Conservation (phyloP, 768 basidiomycete species). For the Rhizopogon rudus region DNA sequence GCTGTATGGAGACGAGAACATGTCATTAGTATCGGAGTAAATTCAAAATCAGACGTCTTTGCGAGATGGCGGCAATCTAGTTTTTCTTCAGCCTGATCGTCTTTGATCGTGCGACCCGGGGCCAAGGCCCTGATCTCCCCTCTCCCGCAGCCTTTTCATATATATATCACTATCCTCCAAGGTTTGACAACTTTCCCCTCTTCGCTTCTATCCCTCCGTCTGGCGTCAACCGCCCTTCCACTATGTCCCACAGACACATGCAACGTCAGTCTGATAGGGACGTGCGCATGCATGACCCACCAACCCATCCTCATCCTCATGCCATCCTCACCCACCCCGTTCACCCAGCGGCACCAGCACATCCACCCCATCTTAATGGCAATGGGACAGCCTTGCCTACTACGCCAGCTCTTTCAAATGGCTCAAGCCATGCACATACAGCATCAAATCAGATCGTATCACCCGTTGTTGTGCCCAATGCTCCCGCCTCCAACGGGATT, state of each 20-base stretch:
- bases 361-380: conserved; percentile 53
- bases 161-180: conserved; percentile 51
- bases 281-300: conserved; percentile 58
- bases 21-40: conserved; percentile 27
- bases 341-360: conserved; percentile 22
- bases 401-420: conserved; percentile 43
- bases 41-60: conserved; percentile 32
- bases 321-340: conserved; percentile 38
- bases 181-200: conserved; percentile 43
- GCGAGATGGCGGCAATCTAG: conserved; percentile 38
- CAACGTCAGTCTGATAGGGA: conserved; percentile 59
- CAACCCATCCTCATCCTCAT: conserved; percentile 37
- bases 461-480: conserved; percentile 38
- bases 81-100: conserved; percentile 43
- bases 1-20: conserved; percentile 40
- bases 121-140: conserved; percentile 39
- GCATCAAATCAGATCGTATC: conserved; percentile 37
- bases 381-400: conserved; percentile 35
- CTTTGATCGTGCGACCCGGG: conserved; percentile 58
- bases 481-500: conserved; percentile 21
- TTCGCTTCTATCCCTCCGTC: conserved; percentile 29
- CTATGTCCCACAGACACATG: conserved; percentile 59
- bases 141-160: conserved; percentile 38
- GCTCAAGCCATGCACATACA: conserved; percentile 32
- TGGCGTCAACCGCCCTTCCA: conserved; percentile 17